Evolutionary conservation across 148 eudicot genomes (phyloP), one percentile per base, ranked within the genome.

Genomic region (Simmondsia chinensis): DNA sequence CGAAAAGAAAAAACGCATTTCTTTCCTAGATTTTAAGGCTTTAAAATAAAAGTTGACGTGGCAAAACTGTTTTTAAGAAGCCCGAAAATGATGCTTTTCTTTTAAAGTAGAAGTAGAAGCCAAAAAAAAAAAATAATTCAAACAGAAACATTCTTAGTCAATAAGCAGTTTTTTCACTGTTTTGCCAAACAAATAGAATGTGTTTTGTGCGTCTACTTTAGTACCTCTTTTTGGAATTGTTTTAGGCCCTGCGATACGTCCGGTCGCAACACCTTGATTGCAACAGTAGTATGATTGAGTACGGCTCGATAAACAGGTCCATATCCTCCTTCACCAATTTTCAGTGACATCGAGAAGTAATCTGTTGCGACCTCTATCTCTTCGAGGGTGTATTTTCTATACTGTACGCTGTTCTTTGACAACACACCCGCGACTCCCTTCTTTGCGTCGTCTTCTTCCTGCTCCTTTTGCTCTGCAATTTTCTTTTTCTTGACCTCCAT

Each of bases 241-340:
- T 65, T 59, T 25, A 63, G 50, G 40, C 96, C 96, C 50, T 87
- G 76, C 41, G 89, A 63, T 10, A 77, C 69, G 35, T 83, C 74
- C 0, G 89, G 65, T 48, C 63, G 53, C 20, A 87, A 36, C 48
- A 80, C 89, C 75, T 87, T 87, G 49, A 87, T 83, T 10, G 96
- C 96, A 10, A 80, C 96, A 23, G 70, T 55, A 7, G 89, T 87
- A 55, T 80, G 64, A 33, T 75, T 76, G 29, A 87, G 86, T n/a
- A 28, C 40, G 55, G 65, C 81, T 58, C 60, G 67, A 31, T 71
- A 87, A 20, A 87, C 96, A 31, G 94, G 96, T 54, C 96, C 96
- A 57, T 83, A 87, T 29, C 89, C 94, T 17, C 96, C 96, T 69
- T 83, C 96, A 25, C 96, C 96, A 48, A 87, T 61, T 73, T 83